A percentile compares a stretch with the other conserved stretches of the same genome.
Conservation (phyloP, 805 yeast species). For the Kluyveromyces dobzhanskii region DNA sequence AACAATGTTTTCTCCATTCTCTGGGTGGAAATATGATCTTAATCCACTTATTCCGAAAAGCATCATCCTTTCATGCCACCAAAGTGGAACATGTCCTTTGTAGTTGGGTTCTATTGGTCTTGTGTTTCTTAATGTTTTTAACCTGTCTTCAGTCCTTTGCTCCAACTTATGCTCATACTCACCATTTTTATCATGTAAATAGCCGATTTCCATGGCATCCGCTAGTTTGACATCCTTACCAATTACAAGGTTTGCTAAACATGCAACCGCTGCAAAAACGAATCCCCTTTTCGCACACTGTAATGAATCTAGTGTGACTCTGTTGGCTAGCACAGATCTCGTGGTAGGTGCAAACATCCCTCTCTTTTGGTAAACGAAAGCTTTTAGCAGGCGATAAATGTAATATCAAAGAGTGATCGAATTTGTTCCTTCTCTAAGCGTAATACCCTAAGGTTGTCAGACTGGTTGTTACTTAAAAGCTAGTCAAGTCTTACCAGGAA, state of each 20-base stretch:
- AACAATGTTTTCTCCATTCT: constrained; percentile 63
- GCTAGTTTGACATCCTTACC: constrained; percentile 47
- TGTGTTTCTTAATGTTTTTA: constrained; percentile 15
- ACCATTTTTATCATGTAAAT: constrained; percentile 22
- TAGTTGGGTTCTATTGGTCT: constrained; percentile 35
- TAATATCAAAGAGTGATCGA: too few species aligned
- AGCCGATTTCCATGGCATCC: constrained; percentile 41
- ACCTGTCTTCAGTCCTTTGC: constrained; percentile 25
- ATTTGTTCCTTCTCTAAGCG: too few species aligned
- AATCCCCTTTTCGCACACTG: neutral
- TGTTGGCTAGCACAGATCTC: too few species aligned
- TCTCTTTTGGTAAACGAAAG: too few species aligned
- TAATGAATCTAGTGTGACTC: too few species aligned
- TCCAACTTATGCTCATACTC: constrained; percentile 31
- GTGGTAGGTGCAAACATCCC: too few species aligned
- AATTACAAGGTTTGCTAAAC: constrained; percentile 19
- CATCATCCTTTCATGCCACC: constrained; percentile 49
- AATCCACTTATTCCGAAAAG: constrained; percentile 67
- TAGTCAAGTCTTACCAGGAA: too few species aligned
- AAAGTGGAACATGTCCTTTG: constrained; percentile 75
- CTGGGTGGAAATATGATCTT: constrained; percentile 72
- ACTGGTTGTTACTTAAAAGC: too few species aligned
- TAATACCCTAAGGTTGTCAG: too few species aligned
- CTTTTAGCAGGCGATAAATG: too few species aligned
- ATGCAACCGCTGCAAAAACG: constrained; percentile 5